A percentile compares a stretch with the other conserved stretches of the same genome.
phyloP scores from a whole-genome alignment of 768 basidiomycete species.

The Clavulina sp. region DNA sequence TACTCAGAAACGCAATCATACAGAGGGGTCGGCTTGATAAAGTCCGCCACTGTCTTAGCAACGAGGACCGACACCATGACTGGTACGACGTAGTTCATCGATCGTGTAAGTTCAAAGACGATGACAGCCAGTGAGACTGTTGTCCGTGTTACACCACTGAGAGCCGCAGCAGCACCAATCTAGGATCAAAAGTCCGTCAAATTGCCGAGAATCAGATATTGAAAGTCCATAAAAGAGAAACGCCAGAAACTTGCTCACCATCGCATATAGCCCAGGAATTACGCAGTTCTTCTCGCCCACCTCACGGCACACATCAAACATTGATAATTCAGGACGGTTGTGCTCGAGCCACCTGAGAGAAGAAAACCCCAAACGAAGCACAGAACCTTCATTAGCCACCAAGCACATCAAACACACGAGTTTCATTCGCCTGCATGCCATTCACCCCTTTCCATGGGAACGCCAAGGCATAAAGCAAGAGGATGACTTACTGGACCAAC shows the following conservation, averaged over 20 bases:
- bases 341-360: constrained; percentile 31
- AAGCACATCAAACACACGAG: no score
- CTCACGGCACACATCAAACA: constrained; percentile 46
- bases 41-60: constrained; percentile 80
- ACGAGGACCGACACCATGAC: constrained; percentile 75
- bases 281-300: constrained; percentile 50
- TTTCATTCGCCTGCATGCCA: no score
- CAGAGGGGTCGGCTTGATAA: constrained; percentile 81
- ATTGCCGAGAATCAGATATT: neutral
- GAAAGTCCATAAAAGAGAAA: neutral
- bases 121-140: constrained; percentile 93
- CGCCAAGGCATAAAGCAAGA: no score
- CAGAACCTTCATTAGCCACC: neutral
- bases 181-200: constrained; percentile 12
- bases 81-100: constrained; percentile 79
- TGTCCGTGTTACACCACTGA: constrained; percentile 84
- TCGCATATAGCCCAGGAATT: constrained; percentile 81
- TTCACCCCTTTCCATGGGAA: no score
- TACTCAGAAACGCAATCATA: constrained; percentile 91
- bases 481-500: constrained; percentile 59
- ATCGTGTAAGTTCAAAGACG: constrained; percentile 87
- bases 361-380: neutral
- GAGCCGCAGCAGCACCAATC: constrained; percentile 72
- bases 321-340: constrained; percentile 34
- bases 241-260: constrained; percentile 42